Conservation (phyloP, 2,329 filamentous ascomycete species). For the Ascochyta pisi region DNA sequence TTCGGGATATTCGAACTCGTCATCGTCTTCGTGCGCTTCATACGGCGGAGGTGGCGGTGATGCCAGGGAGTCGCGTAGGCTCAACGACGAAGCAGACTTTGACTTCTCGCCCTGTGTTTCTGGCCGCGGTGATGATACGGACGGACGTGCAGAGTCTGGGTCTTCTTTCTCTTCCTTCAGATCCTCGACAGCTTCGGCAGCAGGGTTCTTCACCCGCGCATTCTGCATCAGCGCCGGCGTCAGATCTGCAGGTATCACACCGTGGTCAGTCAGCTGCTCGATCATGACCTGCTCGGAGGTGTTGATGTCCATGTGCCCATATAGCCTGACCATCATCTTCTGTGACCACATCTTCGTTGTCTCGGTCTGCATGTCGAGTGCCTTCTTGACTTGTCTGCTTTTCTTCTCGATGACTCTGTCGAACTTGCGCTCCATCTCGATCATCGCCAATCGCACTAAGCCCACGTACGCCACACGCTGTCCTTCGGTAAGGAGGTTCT, state of each 20-base stretch:
- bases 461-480: conserved; percentile 97
- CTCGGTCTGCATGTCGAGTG: conserved; percentile 72
- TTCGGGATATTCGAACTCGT: conserved; percentile 71
- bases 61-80: conserved; percentile 43
- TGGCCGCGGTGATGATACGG: conserved; percentile 43
- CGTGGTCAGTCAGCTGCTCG: conserved; percentile 92
- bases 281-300: conserved; percentile 96
- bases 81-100: conserved; percentile 41
- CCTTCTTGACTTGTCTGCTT: conserved; percentile 74
- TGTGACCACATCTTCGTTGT: conserved; percentile 94
- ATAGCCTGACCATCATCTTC: conserved; percentile 96
- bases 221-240: conserved; percentile 90
- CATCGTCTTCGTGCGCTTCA: conserved; percentile 68
- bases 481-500: conserved; percentile 91
- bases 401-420: conserved; percentile 63
- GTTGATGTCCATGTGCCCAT: conserved; percentile 96
- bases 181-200: conserved; percentile 62
- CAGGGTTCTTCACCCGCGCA: conserved; percentile 89
- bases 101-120: conserved; percentile 28
- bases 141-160: conserved; percentile 41
- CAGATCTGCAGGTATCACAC: conserved; percentile 82
- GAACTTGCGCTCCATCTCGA: conserved; percentile 74
- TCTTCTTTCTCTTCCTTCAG: conserved; percentile 15
- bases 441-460: conserved; percentile 80
- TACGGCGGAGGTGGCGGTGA: conserved; percentile 64